phyloP scores from a whole-genome alignment of 306 rosid genomes.

The Abrus pulchellus region DNA sequence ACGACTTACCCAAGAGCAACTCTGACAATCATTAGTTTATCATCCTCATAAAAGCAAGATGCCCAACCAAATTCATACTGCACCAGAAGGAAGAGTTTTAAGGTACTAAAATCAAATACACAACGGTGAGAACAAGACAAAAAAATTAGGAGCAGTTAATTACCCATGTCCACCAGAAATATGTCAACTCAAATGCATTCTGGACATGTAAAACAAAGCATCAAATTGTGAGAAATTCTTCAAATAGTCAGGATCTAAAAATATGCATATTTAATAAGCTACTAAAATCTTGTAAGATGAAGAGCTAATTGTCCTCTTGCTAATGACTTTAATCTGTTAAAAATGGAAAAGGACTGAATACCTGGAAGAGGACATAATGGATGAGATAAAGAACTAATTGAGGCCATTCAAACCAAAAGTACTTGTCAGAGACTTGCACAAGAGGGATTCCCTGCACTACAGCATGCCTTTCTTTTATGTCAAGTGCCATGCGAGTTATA shows the following conservation, averaged over 20 bases:
- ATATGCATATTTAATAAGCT: background rate
- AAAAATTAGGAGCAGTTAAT: conserved; percentile 30
- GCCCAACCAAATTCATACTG: conserved; percentile 94
- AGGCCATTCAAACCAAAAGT: conserved; percentile 96
- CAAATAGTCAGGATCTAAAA: conserved; percentile 19
- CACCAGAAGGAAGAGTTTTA: conserved; percentile 48
- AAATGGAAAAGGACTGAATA: conserved; percentile 22
- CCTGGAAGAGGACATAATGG: conserved; percentile 95
- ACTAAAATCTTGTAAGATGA: background rate
- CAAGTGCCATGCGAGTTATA: conserved; percentile 90
- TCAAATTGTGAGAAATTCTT: conserved; percentile 41
- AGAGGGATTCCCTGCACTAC: conserved; percentile 98
- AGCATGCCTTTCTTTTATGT: conserved; percentile 86
- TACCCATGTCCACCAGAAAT: conserved; percentile 96
- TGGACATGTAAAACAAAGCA: conserved; percentile 53
- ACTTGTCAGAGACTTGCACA: conserved; percentile 90
- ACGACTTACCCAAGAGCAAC: conserved; percentile 79
- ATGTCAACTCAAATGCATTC: conserved; percentile 97
- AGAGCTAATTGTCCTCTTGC: background rate
- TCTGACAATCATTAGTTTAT: conserved; percentile 60
- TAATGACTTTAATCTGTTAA: background rate
- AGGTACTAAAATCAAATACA: conserved; percentile 35
- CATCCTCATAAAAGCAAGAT: conserved; percentile 86
- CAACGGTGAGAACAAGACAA: conserved; percentile 15
- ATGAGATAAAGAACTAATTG: conserved; percentile 76